These are phyloP conservation scores for Pittosporum tobira DNA, from an alignment of 129 eudicot genomes.

Conservation along the genomic window DNA sequence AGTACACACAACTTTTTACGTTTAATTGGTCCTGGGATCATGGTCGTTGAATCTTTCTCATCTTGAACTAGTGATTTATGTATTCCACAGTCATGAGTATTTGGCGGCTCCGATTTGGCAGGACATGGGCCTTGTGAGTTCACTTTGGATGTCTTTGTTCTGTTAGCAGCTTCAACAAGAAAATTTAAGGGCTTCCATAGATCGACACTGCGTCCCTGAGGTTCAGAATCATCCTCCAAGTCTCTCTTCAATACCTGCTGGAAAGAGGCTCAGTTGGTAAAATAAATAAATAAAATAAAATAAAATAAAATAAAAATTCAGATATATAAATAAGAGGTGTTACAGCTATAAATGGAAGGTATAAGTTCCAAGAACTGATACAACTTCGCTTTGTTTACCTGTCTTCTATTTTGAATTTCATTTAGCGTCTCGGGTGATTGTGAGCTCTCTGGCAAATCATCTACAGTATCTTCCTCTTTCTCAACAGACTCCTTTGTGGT, in stretches of 20 bases:
- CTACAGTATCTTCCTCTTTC: slow-evolving; percentile 56
- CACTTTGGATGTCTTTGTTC: slow-evolving; percentile 48
- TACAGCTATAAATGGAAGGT: not conserved
- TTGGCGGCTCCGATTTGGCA: slow-evolving; percentile 33
- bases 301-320: no score
- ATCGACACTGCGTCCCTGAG: slow-evolving; percentile 53
- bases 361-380: not conserved
- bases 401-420: slow-evolving; percentile 49
- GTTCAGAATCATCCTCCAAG: slow-evolving; percentile 28
- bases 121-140: slow-evolving; percentile 37
- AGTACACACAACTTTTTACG: slow-evolving; percentile 45
- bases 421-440: slow-evolving; percentile 53
- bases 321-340: no score
- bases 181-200: slow-evolving; percentile 61
- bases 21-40: slow-evolving; percentile 40
- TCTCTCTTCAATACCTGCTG: slow-evolving; percentile 33
- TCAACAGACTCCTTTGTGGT: slow-evolving; percentile 44
- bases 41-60: slow-evolving; percentile 32
- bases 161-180: slow-evolving; percentile 69
- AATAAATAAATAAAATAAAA: no score
- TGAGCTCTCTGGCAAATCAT: slow-evolving; percentile 51
- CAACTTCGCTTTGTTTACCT: slow-evolving; percentile 34
- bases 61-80: slow-evolving; percentile 38
- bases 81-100: slow-evolving; percentile 28
- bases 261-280: slow-evolving; percentile 33